phyloP scores from a whole-genome alignment of 352 stramenopile genomes.

The Globisporangium cylindrosporum region DNA sequence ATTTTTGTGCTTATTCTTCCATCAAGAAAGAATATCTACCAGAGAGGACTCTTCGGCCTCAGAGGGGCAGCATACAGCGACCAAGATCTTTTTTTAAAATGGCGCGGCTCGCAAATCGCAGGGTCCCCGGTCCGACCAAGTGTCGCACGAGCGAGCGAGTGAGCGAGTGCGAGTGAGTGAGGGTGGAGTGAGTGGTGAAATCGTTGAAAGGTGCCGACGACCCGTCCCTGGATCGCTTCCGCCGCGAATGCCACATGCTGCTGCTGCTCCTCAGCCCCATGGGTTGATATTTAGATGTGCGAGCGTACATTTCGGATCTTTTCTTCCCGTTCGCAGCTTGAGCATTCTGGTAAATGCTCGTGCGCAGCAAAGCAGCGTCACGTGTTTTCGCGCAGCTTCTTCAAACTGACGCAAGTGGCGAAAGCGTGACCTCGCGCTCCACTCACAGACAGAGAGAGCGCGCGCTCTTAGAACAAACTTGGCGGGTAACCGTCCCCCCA shows the following conservation, averaged over 20 bases:
- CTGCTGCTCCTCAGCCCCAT: background rate
- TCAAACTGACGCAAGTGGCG: background rate
- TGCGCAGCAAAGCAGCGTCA: background rate
- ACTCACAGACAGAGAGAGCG: background rate
- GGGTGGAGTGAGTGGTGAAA: too few species aligned
- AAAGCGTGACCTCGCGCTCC: too few species aligned
- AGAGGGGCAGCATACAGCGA: background rate
- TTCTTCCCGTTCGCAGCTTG: background rate
- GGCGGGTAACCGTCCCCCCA: too few species aligned
- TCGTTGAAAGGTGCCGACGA: background rate
- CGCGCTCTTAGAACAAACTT: too few species aligned
- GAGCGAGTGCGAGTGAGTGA: too few species aligned
- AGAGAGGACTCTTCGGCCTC: background rate
- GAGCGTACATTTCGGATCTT: background rate
- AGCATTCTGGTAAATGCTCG: background rate
- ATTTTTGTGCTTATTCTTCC: background rate
- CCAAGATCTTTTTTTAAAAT: background rate
- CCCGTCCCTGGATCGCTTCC: background rate
- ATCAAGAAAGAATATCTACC: slow-evolving; percentile 3
- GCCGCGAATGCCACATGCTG: background rate
- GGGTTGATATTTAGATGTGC: background rate
- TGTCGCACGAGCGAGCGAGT: background rate
- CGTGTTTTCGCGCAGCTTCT: background rate
- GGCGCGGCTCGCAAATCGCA: background rate
- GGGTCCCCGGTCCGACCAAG: background rate